Evolutionary conservation across 352 stramenopile species (phyloP), one percentile per base, ranked within the genome.

Genomic region (Blastocystis sp.): DNA sequence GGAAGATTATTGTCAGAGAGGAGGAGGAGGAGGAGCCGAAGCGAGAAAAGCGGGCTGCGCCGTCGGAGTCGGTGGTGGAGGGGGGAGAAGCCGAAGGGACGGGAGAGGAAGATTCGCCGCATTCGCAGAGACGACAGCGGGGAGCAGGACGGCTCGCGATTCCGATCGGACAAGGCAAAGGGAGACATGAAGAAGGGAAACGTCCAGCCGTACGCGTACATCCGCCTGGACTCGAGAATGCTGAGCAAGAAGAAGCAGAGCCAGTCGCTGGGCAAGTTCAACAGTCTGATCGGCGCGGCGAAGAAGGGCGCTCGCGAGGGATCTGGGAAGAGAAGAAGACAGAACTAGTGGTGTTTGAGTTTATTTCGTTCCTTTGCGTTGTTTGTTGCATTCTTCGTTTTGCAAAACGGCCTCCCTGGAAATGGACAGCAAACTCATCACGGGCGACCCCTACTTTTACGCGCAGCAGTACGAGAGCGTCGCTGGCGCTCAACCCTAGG

Each of bases 211-310:
- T 86, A 86, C 53, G 76, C 76, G 14, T 86, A 86, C n/a, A 86
- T 86, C 23, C 41, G 21, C 2, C 38, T 86, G 21, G 76, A 86
- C 48, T 76, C 61, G 23, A 40, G 76, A 17, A 86, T 86, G 9
- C 64, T 86, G 40, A 76, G 61, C 76, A 86, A 86, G 53, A 86
- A 86, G 59, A 86, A 86, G 59, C 38, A 86, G 76, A 86, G 59
- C 48, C 64, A 70, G 53, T 52, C 76, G 43, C 23, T 86, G 23
- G 76, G 76, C 23, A 86, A 86, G 61, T 86, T 86, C n/a, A 86
- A 76, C 34, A 86, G 74, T 86, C 41, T 86, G 48, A 86, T 86
- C 40, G 76, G 76, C 10, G 76, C 76, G 1, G 76, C 76, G 5
- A 86, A 86, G 59, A 70, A 71, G n/a, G 76, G 76, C 21, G 76